Base-by-base conservation (phyloP, 2,329 filamentous ascomycete genomes). In the Ramichloridium luteum region DNA sequence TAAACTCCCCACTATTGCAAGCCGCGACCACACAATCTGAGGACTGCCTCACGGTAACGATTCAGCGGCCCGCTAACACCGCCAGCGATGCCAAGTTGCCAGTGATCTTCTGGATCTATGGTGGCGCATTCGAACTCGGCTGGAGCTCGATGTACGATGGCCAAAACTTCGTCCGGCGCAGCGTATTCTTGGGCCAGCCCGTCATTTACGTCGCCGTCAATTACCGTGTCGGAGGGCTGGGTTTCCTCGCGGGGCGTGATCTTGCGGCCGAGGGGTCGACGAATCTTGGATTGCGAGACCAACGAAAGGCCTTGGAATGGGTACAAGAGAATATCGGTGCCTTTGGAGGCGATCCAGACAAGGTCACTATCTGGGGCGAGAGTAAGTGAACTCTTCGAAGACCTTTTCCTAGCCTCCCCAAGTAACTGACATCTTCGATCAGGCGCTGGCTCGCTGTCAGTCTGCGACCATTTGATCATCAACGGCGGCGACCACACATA, bases 391-490 rank as follows among this genome's bases (percentile, higher is more conserved):
- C n/a, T n/a, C n/a, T n/a, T n/a, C n/a, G n/a, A n/a, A n/a, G n/a
- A n/a, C n/a, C n/a, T n/a, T n/a, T n/a, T n/a, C n/a, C n/a, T n/a
- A n/a, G n/a, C n/a, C n/a, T n/a, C n/a, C n/a, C n/a, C n/a, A n/a
- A n/a, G n/a, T n/a, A n/a, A n/a, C n/a, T n/a, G n/a, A n/a, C n/a
- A n/a, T n/a, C n/a, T n/a, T n/a, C n/a, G n/a, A n/a, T n/a, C n/a
- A n/a, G n/a, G n/a, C n/a, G 52, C 57, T 6, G 60, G 61, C 11
- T 41, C 49, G 11, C 82, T 85, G 37, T 83, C 77, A 0, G 77
- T 82, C 1, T 68, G 78, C 30, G 70, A 83, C 46, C 81, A 86
- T 45, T 81, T 84, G 72, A 60, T 71, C 1, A 58, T 85, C 4
- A 83, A 80, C 43, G 68, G 72, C 20, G 80, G 81, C 5, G 62